Percentiles rank a stretch among this genome's conserved stretches.
These are phyloP conservation scores for Trametes maxima DNA, from an alignment of 768 basidiomycete species.

Conservation along the genomic window DNA sequence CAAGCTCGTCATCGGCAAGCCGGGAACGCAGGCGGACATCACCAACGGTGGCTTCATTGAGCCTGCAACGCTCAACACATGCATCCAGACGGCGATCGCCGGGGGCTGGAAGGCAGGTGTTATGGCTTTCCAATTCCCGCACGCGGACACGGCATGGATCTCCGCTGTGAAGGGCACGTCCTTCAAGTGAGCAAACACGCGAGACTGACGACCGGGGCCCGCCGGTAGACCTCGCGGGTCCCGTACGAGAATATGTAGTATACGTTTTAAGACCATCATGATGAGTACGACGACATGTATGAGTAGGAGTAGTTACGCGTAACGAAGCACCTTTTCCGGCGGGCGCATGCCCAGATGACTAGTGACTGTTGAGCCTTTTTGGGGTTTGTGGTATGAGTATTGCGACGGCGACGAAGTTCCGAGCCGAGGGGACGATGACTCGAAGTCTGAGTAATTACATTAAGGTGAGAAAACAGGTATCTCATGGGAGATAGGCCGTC, in stretches of 20 bases:
- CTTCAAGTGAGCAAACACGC: neutral
- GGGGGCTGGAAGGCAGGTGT: conserved; percentile 51
- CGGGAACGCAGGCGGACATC: conserved; percentile 42
- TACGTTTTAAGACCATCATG: neutral
- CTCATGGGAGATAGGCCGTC: no score
- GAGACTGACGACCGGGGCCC: neutral
- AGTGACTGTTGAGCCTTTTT: no score
- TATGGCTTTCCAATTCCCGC: conserved; percentile 40
- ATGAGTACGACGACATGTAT: neutral
- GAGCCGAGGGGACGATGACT: no score
- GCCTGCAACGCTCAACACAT: conserved; percentile 54
- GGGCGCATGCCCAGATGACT: no score
- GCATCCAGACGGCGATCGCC: conserved; percentile 57
- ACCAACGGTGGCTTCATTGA: conserved; percentile 59
- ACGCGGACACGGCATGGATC: conserved; percentile 5
- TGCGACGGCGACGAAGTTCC: no score
- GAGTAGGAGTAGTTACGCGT: neutral
- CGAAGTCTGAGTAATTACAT: no score
- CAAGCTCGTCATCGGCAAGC: conserved; percentile 62
- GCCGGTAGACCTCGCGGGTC: neutral
- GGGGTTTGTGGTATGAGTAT: no score
- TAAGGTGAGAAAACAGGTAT: no score
- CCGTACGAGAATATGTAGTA: neutral
- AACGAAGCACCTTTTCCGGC: neutral
- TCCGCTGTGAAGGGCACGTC: neutral